A percentile compares a stretch with the other conserved stretches of the same genome.
Evolutionary conservation across 1,139 yeast species (phyloP).

Genomic region (Insectozyma bohioensis): DNA sequence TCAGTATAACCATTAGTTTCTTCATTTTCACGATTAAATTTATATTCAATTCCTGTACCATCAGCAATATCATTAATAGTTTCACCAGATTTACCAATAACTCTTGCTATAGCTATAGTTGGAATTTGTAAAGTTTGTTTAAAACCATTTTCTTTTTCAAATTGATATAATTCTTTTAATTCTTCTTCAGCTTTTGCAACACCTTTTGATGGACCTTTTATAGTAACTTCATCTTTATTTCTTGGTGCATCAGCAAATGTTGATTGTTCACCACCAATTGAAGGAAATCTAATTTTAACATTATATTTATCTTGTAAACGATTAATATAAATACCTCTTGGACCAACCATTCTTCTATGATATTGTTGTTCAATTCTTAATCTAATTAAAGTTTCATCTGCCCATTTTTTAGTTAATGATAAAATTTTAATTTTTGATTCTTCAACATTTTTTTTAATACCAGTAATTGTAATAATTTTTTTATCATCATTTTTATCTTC

Average conservation of each 20-base stretch:
- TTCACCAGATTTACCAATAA: conserved; percentile 90
- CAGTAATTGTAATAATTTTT: conserved; percentile 64
- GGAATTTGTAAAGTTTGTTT: conserved; percentile 66
- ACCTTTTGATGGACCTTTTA: conserved; percentile 91
- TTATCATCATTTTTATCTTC: conserved; percentile 41
- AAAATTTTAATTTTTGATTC: conserved; percentile 64
- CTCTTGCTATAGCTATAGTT: conserved; percentile 68
- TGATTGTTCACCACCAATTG: conserved; percentile 22
- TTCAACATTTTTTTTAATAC: conserved; percentile 77
- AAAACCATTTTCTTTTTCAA: conserved; percentile 85
- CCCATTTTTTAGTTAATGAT: conserved; percentile 69
- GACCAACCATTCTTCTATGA: conserved; percentile 84
- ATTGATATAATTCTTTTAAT: conserved; percentile 76
- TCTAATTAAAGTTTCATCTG: conserved; percentile 72
- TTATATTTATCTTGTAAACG: conserved; percentile 88
- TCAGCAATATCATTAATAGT: conserved; percentile 80
- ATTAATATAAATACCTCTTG: conserved; percentile 76
- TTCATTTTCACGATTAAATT: conserved; percentile 53
- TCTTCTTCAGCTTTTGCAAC: conserved; percentile 87
- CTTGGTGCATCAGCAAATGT: conserved; percentile 38
- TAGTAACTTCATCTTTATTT: conserved; percentile 63
- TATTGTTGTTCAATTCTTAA: conserved; percentile 72
- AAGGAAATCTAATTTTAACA: conserved; percentile 79
- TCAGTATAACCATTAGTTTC: conserved; percentile 48
- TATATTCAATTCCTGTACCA: conserved; percentile 75